A percentile compares a stretch with the other conserved stretches of the same genome.
Conservation (phyloP, 2,329 filamentous ascomycete genomes). For the Tolypocladium inflatum region DNA sequence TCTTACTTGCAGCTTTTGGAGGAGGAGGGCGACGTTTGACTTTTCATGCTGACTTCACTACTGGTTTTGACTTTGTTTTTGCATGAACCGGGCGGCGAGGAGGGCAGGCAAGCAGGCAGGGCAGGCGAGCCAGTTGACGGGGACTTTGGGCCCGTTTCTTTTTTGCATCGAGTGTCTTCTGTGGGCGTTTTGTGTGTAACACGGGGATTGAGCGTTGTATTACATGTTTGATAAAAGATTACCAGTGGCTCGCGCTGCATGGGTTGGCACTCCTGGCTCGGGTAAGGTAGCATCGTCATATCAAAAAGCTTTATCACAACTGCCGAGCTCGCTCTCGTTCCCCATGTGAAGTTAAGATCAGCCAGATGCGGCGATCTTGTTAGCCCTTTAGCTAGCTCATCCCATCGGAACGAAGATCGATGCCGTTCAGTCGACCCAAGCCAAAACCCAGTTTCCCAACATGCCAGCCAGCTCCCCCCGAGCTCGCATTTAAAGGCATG, state of each 20-base stretch:
- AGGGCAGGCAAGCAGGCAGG: background rate
- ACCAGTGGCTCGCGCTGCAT: slow-evolving; percentile 1
- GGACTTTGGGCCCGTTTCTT: background rate
- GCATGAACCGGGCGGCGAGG: background rate
- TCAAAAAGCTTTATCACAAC: background rate
- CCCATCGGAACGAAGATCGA: no score
- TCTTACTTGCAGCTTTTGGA: background rate
- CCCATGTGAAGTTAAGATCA: background rate
- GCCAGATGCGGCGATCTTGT: background rate
- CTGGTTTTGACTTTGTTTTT: no score
- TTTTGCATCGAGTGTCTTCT: background rate
- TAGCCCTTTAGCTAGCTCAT: background rate
- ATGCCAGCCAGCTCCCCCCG: no score
- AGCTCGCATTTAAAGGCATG: no score
- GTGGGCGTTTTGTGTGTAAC: background rate
- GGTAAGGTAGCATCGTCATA: background rate
- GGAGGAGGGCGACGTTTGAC: background rate
- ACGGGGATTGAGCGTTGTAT: background rate
- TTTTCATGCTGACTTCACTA: background rate
- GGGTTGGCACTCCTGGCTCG: background rate
- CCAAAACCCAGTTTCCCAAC: no score
- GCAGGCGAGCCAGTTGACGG: background rate
- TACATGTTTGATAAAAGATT: background rate
- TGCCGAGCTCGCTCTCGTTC: background rate
- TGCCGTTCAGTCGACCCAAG: no score